Evolutionary conservation across 192 early-diverging fungal genomes (phyloP).

Genomic region (Gaertneriomyces sp.): DNA sequence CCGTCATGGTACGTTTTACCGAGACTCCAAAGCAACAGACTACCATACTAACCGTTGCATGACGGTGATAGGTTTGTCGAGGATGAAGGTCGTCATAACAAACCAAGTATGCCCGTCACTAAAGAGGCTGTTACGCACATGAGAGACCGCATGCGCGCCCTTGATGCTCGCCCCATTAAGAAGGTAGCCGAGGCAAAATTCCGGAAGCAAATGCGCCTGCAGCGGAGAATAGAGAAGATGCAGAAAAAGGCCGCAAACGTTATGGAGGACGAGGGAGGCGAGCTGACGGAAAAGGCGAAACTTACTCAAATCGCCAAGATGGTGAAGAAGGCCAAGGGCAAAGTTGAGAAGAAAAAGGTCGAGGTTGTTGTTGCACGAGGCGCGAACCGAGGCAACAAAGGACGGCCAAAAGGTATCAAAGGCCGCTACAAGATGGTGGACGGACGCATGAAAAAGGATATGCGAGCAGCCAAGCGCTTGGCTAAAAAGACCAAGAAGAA

Average conservation of each 20-base stretch:
- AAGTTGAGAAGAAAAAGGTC: constrained; percentile 67
- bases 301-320: constrained; percentile 75
- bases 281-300: constrained; percentile 88
- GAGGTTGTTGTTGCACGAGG: constrained; percentile 90
- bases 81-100: constrained; percentile 88
- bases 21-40: neutral
- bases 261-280: constrained; percentile 79
- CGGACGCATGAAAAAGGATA: constrained; percentile 92
- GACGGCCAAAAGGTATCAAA: constrained; percentile 95
- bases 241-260: constrained; percentile 86
- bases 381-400: constrained; percentile 74
- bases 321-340: constrained; percentile 71
- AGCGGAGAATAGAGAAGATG: constrained; percentile 72
- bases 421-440: constrained; percentile 97
- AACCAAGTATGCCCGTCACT: constrained; percentile 85
- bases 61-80: constrained; percentile 64
- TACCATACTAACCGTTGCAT: constrained; percentile 11
- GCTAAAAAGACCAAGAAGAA: constrained; percentile 59
- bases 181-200: constrained; percentile 99
- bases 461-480: constrained; percentile 75
- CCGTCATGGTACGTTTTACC: constrained; percentile 67
- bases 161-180: constrained; percentile 98
- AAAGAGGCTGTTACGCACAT: constrained; percentile 93
- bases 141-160: constrained; percentile 73
- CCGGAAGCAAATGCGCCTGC: constrained; percentile 83